phyloP scores from a whole-genome alignment of 2,329 filamentous ascomycete species.

The Xylariaceae sp. region DNA sequence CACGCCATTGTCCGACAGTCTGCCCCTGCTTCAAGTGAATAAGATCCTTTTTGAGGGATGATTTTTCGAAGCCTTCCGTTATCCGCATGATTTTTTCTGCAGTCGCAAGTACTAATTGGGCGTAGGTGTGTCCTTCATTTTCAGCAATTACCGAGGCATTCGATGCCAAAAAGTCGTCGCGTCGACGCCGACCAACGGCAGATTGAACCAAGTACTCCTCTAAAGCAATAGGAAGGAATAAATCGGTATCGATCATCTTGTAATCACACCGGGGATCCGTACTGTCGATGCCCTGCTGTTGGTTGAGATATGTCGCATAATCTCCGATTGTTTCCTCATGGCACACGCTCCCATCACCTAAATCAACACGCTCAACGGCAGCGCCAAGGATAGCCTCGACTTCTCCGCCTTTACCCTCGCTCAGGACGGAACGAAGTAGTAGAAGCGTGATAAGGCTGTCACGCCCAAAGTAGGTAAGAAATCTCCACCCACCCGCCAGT shows the following conservation, averaged over 20 bases:
- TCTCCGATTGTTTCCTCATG: slow-evolving; percentile 65
- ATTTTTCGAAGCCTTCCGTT: slow-evolving; percentile 49
- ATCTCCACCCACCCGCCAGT: slow-evolving; percentile 61
- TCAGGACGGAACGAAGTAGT: slow-evolving; percentile 54
- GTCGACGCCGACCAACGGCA: slow-evolving; percentile 33
- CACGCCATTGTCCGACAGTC: slow-evolving; percentile 59
- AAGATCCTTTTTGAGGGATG: slow-evolving; percentile 49
- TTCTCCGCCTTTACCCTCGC: slow-evolving; percentile 47
- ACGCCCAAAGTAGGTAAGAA: slow-evolving; percentile 63
- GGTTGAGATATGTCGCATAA: slow-evolving; percentile 58
- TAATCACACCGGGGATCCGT: slow-evolving; percentile 53
- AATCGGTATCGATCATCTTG: slow-evolving; percentile 62
- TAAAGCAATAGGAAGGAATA: slow-evolving; percentile 54
- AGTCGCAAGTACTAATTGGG: slow-evolving; percentile 45
- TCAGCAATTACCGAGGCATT: slow-evolving; percentile 44
- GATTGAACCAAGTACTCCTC: slow-evolving; percentile 53
- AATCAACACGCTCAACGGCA: slow-evolving; percentile 57
- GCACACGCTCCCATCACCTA: slow-evolving; percentile 54
- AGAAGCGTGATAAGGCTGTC: slow-evolving; percentile 60
- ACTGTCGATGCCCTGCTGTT: slow-evolving; percentile 47
- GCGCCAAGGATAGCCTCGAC: slow-evolving; percentile 59
- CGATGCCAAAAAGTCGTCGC: slow-evolving; percentile 32
- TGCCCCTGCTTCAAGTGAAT: slow-evolving; percentile 52
- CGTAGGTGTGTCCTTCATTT: slow-evolving; percentile 51
- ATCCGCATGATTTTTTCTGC: slow-evolving; percentile 55